Percentiles rank a stretch among this genome's conserved stretches.
Evolutionary conservation across 306 rosid species (phyloP).

Genomic region (Psophocarpus tetragonolobus): DNA sequence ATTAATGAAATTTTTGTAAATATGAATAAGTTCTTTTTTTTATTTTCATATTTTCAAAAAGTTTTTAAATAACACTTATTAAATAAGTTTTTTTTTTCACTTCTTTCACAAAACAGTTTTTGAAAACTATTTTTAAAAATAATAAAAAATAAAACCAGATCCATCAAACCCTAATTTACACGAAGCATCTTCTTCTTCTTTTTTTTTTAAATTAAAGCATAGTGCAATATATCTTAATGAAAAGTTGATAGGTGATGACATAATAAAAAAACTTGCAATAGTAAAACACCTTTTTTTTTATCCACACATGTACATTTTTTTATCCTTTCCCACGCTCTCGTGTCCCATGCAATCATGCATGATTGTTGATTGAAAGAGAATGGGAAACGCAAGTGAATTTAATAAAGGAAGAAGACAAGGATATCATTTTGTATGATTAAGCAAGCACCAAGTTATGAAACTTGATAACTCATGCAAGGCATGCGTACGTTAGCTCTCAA

Average conservation of each 20-base stretch:
- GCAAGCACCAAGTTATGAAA: conserved; percentile 32
- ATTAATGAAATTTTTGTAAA: no score
- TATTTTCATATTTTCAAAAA: no score
- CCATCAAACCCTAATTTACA: no score
- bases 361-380: conserved; percentile 14
- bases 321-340: conserved; percentile 9
- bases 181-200: background rate
- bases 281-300: conserved; percentile 2
- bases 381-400: conserved; percentile 11
- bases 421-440: conserved; percentile 42
- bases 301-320: background rate
- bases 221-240: background rate
- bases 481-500: conserved; percentile 40
- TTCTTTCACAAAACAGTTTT: no score
- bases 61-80: no score
- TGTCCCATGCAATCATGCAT: no score
- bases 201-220: background rate
- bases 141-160: no score
- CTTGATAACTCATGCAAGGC: conserved; percentile 52
- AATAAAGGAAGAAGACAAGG: conserved; percentile 29
- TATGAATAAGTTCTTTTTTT: no score
- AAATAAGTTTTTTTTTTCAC: no score
- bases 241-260: background rate
- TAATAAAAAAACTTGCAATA: background rate
- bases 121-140: no score